Evolutionary conservation across 306 rosid genomes (phyloP).

Genomic region (Trichosanthes truncata): DNA sequence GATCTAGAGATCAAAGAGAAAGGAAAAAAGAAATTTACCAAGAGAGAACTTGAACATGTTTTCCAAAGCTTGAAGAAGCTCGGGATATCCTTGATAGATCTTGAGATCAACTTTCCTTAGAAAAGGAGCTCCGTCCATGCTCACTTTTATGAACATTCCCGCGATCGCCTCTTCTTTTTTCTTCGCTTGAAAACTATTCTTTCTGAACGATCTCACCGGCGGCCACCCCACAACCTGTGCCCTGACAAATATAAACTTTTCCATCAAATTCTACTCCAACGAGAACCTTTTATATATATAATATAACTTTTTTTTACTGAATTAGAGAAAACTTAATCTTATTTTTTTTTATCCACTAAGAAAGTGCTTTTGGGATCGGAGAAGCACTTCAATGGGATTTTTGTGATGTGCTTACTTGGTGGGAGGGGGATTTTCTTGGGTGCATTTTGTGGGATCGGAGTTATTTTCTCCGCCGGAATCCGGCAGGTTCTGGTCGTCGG

Average conservation of each 20-base stretch:
- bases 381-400: background rate
- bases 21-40: slow-evolving; percentile 3
- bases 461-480: background rate
- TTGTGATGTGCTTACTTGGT: slow-evolving; percentile 27
- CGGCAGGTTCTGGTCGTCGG: background rate
- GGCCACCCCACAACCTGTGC: slow-evolving; percentile 54
- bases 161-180: background rate
- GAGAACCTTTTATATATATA: too few species aligned
- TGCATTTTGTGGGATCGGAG: background rate
- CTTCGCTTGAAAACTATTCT: slow-evolving; percentile 24
- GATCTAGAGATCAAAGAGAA: background rate
- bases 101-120: slow-evolving; percentile 37
- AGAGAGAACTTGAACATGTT: slow-evolving; percentile 42
- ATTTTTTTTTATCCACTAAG: too few species aligned
- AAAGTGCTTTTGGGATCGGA: background rate
- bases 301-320: too few species aligned
- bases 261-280: background rate
- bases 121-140: slow-evolving; percentile 57
- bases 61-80: slow-evolving; percentile 37
- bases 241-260: slow-evolving; percentile 5
- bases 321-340: too few species aligned
- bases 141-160: slow-evolving; percentile 27
- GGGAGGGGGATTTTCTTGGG: slow-evolving; percentile 15
- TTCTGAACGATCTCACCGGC: slow-evolving; percentile 29
- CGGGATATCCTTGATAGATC: slow-evolving; percentile 28